Percentiles rank a stretch among this genome's conserved stretches.
phyloP scores from a whole-genome alignment of 139 green algal species.

The Yamagishiella unicocca region DNA sequence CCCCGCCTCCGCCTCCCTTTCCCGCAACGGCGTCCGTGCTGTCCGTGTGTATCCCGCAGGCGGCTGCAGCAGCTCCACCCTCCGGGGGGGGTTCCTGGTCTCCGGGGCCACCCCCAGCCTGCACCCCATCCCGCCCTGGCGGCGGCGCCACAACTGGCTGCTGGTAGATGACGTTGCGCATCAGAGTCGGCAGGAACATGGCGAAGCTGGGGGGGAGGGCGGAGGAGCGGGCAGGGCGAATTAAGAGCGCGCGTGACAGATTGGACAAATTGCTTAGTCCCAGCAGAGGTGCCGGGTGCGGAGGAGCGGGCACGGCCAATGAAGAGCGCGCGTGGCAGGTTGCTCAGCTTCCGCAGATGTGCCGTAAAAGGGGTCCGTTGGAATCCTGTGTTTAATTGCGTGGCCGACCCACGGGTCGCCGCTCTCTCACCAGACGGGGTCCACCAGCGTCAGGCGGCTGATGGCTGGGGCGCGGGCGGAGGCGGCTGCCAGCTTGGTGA shows the following conservation, averaged over 20 bases:
- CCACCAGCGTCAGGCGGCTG: constrained; percentile 48
- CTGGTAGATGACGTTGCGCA: constrained; percentile 44
- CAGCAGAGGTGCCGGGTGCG: no score
- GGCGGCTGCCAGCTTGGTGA: constrained; percentile 47
- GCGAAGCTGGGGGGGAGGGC: constrained; percentile 40
- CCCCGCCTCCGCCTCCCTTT: neutral
- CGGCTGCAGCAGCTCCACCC: neutral
- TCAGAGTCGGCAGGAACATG: constrained; percentile 59
- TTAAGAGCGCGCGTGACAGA: no score
- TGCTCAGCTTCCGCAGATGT: no score
- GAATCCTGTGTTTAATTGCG: no score
- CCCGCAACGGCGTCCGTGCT: neutral
- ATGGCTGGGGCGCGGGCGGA: neutral
- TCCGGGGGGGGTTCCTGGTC: neutral
- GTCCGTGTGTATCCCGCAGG: neutral
- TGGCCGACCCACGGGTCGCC: no score
- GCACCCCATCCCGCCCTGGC: neutral
- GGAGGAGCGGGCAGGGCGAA: constrained; percentile 39
- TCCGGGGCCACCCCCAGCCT: neutral
- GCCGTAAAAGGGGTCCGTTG: no score
- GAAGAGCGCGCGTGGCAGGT: no score
- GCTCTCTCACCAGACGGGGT: constrained; percentile 51
- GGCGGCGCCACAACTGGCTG: neutral
- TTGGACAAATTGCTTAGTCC: no score
- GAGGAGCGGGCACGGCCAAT: no score